These are phyloP conservation scores for Sisymbrium irio DNA, from an alignment of 345 rosid genomes.

Conservation along the genomic window DNA sequence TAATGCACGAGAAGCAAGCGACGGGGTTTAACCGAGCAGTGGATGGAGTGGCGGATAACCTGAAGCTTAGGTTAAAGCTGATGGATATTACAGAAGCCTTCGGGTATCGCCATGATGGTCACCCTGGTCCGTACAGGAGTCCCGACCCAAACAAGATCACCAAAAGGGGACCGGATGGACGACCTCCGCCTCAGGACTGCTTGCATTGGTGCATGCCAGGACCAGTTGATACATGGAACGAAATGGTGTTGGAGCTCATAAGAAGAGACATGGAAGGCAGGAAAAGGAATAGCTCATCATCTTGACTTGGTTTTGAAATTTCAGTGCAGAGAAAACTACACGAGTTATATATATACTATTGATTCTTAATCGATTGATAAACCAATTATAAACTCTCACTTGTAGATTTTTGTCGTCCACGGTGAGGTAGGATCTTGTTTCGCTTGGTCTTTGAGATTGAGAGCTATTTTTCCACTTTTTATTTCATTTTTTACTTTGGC, in stretches of 20 bases:
- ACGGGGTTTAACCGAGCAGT: slow-evolving; percentile 46
- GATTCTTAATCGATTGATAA: slow-evolving; percentile 10
- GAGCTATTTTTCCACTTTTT: background rate
- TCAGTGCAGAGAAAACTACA: background rate
- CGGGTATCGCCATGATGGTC: slow-evolving; percentile 93
- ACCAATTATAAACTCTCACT: slow-evolving; percentile 11
- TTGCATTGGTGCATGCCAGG: slow-evolving; percentile 99
- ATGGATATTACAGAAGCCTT: slow-evolving; percentile 87
- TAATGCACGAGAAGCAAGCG: slow-evolving; percentile 84
- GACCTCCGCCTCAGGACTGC: slow-evolving; percentile 96
- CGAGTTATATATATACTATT: slow-evolving; percentile 1
- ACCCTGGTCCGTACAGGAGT: slow-evolving; percentile 90
- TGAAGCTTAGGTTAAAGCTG: slow-evolving; percentile 46
- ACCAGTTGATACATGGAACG: slow-evolving; percentile 95
- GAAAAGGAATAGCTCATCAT: slow-evolving; percentile 10
- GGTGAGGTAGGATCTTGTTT: slow-evolving; percentile 22
- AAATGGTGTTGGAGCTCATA: slow-evolving; percentile 73
- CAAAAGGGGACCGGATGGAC: slow-evolving; percentile 74
- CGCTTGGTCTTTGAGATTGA: slow-evolving; percentile 15
- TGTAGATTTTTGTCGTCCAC: slow-evolving; percentile 15
- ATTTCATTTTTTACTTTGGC: background rate
- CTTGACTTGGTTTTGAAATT: slow-evolving; percentile 12
- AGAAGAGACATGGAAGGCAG: slow-evolving; percentile 61
- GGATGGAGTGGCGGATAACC: slow-evolving; percentile 45
- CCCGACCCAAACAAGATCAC: slow-evolving; percentile 82